These are phyloP conservation scores for Sporothrix sp. DNA, from an alignment of 2,329 filamentous ascomycete genomes.

Conservation along the genomic window DNA sequence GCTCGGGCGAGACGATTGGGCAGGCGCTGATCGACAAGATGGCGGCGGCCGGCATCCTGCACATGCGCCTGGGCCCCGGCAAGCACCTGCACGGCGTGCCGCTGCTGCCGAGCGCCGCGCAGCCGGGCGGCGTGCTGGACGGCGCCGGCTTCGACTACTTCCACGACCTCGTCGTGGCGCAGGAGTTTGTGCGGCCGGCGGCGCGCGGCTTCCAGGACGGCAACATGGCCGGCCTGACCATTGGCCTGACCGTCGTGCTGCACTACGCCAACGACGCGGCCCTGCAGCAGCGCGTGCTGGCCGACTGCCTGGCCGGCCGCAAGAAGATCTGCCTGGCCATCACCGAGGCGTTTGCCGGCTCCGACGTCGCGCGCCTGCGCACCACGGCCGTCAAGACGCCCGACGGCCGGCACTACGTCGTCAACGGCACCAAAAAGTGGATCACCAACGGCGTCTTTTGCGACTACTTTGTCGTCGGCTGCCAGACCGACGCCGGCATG, in stretches of 20 bases:
- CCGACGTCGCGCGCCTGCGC: slow-evolving; percentile 68
- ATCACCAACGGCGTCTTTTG: slow-evolving; percentile 58
- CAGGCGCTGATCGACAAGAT: slow-evolving; percentile 68
- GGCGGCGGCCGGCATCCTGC: slow-evolving; percentile 62
- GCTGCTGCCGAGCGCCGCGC: slow-evolving; percentile 35
- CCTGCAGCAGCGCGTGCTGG: slow-evolving; percentile 56
- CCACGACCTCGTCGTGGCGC: slow-evolving; percentile 66
- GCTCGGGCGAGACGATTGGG: slow-evolving; percentile 60
- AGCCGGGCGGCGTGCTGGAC: slow-evolving; percentile 52
- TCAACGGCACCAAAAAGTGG: slow-evolving; percentile 75
- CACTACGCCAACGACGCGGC: slow-evolving; percentile 63
- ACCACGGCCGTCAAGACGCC: slow-evolving; percentile 69
- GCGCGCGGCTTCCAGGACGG: slow-evolving; percentile 77
- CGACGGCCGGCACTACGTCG: slow-evolving; percentile 63
- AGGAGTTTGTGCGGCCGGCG: slow-evolving; percentile 63
- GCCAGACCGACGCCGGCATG: slow-evolving; percentile 69
- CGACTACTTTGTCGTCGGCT: slow-evolving; percentile 77
- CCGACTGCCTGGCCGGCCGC: slow-evolving; percentile 66
- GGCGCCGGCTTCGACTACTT: slow-evolving; percentile 82
- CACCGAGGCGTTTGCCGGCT: slow-evolving; percentile 80
- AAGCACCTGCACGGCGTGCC: slow-evolving; percentile 66
- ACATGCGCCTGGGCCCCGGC: slow-evolving; percentile 75
- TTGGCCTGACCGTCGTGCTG: slow-evolving; percentile 67
- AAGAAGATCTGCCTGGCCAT: slow-evolving; percentile 87
- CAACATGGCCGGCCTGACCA: slow-evolving; percentile 79